Conservation (phyloP, 768 basidiomycete genomes). For the Russula foetens region DNA sequence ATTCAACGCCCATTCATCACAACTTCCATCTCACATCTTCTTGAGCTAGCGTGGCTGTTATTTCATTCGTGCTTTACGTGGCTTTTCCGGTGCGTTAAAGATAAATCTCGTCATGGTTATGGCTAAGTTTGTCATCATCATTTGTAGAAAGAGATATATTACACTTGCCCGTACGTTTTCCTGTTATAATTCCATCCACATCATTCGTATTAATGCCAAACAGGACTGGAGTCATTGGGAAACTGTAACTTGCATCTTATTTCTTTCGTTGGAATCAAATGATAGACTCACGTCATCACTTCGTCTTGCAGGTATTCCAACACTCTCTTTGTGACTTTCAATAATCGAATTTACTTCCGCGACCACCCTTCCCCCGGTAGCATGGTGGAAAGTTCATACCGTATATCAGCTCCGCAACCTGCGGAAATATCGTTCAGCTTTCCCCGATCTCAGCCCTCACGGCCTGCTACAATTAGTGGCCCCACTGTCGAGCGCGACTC, state of each 20-base stretch:
- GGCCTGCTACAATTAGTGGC: background rate
- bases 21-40: background rate
- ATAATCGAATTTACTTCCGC: constrained; percentile 1
- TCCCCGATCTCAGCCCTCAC: background rate
- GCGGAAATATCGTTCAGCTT: background rate
- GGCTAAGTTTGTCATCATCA: background rate
- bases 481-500: background rate
- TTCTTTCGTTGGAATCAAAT: background rate
- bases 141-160: constrained; percentile 8
- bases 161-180: background rate
- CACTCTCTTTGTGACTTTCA: background rate
- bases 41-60: constrained; percentile 4
- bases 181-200: background rate
- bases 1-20: background rate
- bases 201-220: background rate
- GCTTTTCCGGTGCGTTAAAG: constrained; percentile 3
- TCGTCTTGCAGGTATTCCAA: background rate
- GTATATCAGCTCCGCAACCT: background rate
- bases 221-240: constrained; percentile 21
- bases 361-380: background rate
- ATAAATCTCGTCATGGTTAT: background rate
- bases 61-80: constrained; percentile 4
- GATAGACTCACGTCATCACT: background rate
- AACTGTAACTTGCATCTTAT: constrained; percentile 3
- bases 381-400: background rate